Evolutionary conservation across 495 filamentous ascomycete genomes (phyloP), one percentile per base, ranked within the genome.

Genomic region (Talaromyces wortmannii): DNA sequence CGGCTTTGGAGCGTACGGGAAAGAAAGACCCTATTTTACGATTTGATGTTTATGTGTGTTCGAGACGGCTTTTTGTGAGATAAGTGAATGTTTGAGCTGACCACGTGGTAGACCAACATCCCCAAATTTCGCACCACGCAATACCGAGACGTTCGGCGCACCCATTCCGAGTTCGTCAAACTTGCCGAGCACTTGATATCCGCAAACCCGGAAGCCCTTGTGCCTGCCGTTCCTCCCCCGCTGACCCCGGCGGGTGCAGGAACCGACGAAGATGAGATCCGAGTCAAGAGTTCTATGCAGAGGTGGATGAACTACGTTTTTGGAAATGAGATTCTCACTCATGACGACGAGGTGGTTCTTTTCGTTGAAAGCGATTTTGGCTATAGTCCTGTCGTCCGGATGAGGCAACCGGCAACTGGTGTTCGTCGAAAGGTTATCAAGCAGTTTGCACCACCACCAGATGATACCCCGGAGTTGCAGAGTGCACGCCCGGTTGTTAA

Each of bases 331-430:
- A 85, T 96, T 2, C 80, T 99, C 6, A 95, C 94, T 69, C 82
- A 89, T 33, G 95, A 99, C 67, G 92, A 96, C 56, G 95, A 99
- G 68, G 89, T 97, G 80, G 84, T 95, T 5, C 83, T 97, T 42
- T 99, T 99, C 57, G 91, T 97, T 18, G 95, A 99, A 67, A 94
- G 90, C 61, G 95, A 99, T 69, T 96, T 96, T 68, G 95, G 95
- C 18, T 99, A 99, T 67, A 96, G 91, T 62, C 95, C 95, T 5
- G 88, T 97, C 57, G 85, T 97, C 16, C 84, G 90, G 61, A 88
- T 90, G 78, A 96, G 95, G 74, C 95, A 99, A 70, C 95, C 95
- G 6, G 95, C 95, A 13, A 99, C 95, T 0, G 95, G 95, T 42
- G 90, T 97, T 54, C 83, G 92, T 44, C 83, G 95, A 60, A 94